Percentiles rank a stretch among this genome's conserved stretches.
Conservation (phyloP, 306 rosid species). For the Trichosanthes truncata region DNA sequence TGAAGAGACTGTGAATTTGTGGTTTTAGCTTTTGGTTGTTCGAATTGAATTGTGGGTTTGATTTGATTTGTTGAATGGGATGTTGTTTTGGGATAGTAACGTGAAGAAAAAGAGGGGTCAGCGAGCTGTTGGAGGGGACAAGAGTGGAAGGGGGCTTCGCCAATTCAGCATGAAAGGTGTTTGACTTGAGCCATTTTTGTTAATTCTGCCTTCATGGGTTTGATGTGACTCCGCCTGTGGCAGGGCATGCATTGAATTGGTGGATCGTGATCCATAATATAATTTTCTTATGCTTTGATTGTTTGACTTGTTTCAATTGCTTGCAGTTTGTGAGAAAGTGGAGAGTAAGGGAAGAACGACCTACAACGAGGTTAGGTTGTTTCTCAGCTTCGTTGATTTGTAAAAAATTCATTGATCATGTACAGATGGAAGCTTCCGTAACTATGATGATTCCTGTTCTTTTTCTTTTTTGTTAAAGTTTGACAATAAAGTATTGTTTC, state of each 20-base stretch:
- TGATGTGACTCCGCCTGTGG: background rate
- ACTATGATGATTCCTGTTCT: background rate
- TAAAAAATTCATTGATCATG: background rate
- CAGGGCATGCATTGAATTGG: background rate
- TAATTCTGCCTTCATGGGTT: background rate
- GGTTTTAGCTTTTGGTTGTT: background rate
- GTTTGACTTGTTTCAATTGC: conserved; percentile 20
- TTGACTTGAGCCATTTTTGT: conserved; percentile 9
- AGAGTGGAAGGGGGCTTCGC: conserved; percentile 97
- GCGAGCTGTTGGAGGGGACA: conserved; percentile 87
- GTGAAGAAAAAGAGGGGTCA: conserved; percentile 97
- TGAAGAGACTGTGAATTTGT: background rate
- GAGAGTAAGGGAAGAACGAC: conserved; percentile 98
- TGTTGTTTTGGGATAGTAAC: conserved; percentile 28
- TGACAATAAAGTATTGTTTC: background rate
- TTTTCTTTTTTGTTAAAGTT: background rate
- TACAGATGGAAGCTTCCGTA: background rate
- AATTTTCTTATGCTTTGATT: background rate
- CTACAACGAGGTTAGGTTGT: conserved; percentile 73
- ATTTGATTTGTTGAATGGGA: conserved; percentile 11
- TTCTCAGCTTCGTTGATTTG: conserved; percentile 2
- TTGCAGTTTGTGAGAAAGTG: conserved; percentile 89
- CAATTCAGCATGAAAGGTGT: conserved; percentile 98
- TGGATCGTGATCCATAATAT: background rate
- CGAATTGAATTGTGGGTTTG: background rate